Evolutionary conservation across 2,329 filamentous ascomycete species (phyloP).

Genomic region (Aulographum hederae): DNA sequence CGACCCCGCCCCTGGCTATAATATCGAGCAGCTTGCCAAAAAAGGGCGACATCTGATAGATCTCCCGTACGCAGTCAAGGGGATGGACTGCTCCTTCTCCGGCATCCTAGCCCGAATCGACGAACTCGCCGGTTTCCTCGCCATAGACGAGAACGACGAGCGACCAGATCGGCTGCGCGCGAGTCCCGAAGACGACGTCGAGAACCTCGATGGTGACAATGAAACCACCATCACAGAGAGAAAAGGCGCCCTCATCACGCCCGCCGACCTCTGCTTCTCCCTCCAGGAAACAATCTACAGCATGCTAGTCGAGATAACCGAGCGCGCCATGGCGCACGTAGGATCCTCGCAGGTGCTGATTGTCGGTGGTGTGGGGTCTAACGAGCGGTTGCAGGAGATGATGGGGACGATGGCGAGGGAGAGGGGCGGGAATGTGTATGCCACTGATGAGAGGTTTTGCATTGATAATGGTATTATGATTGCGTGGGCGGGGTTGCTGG

Average conservation of each 20-base stretch:
- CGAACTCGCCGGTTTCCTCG: slow-evolving; percentile 46
- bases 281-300: slow-evolving; percentile 90
- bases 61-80: slow-evolving; percentile 89
- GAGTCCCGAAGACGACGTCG: neutral
- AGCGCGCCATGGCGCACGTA: slow-evolving; percentile 96
- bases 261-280: slow-evolving; percentile 79
- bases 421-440: slow-evolving; percentile 75
- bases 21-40: slow-evolving; percentile 87
- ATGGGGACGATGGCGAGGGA: slow-evolving; percentile 92
- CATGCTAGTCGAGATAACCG: slow-evolving; percentile 97
- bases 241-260: slow-evolving; percentile 46
- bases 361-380: slow-evolving; percentile 90
- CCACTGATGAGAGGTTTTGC: slow-evolving; percentile 92
- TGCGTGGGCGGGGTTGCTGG: slow-evolving; percentile 80
- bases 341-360: slow-evolving; percentile 80
- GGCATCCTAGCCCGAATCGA: slow-evolving; percentile 79
- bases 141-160: slow-evolving; percentile 15
- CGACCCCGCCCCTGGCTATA: slow-evolving; percentile 91
- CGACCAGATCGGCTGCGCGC: slow-evolving; percentile 7
- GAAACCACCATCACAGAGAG: slow-evolving; percentile 7
- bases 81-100: slow-evolving; percentile 95
- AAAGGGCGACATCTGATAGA: slow-evolving; percentile 57
- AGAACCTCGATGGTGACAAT: slow-evolving; percentile 2
- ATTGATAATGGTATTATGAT: slow-evolving; percentile 99
- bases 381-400: slow-evolving; percentile 90